A percentile compares a stretch with the other conserved stretches of the same genome.
Evolutionary conservation across 1,284 basidiomycete genomes (phyloP).

Genomic region (Ustilago crameri): DNA sequence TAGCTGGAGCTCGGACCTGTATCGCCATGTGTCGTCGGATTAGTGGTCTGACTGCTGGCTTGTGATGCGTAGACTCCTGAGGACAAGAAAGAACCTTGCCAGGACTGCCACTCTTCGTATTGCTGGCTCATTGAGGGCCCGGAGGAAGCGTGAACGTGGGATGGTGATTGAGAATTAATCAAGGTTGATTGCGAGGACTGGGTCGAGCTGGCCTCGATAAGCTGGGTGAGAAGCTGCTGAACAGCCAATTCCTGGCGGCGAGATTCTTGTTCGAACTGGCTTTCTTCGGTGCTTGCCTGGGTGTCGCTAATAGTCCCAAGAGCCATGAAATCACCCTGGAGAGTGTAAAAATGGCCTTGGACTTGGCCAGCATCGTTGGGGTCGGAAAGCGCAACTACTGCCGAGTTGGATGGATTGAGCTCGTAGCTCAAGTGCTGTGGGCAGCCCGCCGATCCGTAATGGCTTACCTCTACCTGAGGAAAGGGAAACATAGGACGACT

Average conservation of each 20-base stretch:
- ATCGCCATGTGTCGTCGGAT: neutral
- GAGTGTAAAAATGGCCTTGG: constrained; percentile 15
- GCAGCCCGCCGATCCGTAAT: neutral
- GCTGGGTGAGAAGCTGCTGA: constrained; percentile 20
- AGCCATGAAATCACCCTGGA: constrained; percentile 23
- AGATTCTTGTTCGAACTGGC: constrained; percentile 6
- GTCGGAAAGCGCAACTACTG: constrained; percentile 19
- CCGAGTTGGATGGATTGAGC: constrained; percentile 12
- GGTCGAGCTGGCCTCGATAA: constrained; percentile 5
- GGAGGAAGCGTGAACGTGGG: neutral
- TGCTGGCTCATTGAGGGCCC: neutral
- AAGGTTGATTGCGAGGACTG: neutral
- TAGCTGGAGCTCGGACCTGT: neutral
- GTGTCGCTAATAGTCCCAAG: constrained; percentile 1
- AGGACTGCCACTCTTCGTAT: neutral
- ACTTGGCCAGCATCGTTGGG: constrained; percentile 14
- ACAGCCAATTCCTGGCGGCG: constrained; percentile 19
- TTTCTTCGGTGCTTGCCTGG: neutral
- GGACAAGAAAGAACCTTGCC: neutral
- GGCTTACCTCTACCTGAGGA: neutral
- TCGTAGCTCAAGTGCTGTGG: neutral
- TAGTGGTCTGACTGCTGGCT: neutral
- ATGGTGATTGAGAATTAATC: too few species aligned
- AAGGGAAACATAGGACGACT: neutral
- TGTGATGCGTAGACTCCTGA: neutral